Percentiles rank a stretch among this genome's conserved stretches.
phyloP scores from a whole-genome alignment of 345 rosid species.

The Eucalyptus cladocalyx region DNA sequence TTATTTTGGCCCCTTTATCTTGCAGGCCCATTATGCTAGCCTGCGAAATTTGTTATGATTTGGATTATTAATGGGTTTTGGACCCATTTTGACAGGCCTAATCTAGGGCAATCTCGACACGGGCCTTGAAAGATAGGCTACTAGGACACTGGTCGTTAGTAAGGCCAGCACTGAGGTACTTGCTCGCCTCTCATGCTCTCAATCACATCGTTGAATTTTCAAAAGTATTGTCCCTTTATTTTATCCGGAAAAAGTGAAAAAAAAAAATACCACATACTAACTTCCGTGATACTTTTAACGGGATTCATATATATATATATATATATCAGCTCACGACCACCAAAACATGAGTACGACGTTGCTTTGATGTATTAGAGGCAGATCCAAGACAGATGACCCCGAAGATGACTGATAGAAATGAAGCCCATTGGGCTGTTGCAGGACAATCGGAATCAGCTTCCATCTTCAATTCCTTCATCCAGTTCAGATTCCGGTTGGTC shows the following conservation, averaged over 20 bases:
- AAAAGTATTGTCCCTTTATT: not conserved
- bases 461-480: not conserved
- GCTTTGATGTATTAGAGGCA: not conserved
- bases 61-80: not conserved
- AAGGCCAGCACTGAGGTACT: not conserved
- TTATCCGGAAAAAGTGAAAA: not conserved
- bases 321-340: not conserved
- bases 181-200: not conserved
- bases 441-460: not conserved
- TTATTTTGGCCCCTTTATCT: not conserved
- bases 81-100: not conserved
- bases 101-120: not conserved
- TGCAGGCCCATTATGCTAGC: not conserved
- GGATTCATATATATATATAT: not conserved
- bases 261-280: not conserved
- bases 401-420: not conserved
- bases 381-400: not conserved
- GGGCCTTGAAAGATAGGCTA: not conserved
- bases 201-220: not conserved
- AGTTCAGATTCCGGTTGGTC: not conserved
- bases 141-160: not conserved
- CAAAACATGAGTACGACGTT: not conserved
- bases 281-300: not conserved
- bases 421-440: not conserved
- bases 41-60: not conserved